These are phyloP conservation scores for Allomyces javanicus DNA, from an alignment of 192 early-diverging fungal species.

Conservation along the genomic window DNA sequence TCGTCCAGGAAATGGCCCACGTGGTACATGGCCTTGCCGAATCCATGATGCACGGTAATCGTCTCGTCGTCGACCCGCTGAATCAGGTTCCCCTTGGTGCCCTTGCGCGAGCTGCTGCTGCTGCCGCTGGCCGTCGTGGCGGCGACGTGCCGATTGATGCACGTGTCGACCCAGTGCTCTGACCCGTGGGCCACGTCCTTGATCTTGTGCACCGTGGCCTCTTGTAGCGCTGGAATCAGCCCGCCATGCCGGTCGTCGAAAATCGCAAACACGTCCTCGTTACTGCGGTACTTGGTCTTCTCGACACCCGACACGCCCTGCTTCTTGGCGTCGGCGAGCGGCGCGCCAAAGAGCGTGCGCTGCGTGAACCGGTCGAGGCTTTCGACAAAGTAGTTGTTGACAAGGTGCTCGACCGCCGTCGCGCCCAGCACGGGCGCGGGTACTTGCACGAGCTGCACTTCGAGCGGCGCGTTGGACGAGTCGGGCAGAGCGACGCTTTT, in stretches of 20 bases:
- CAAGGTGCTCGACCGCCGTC: background rate
- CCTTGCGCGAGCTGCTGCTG: no score
- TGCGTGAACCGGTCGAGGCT: constrained; percentile 57
- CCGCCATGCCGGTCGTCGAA: background rate
- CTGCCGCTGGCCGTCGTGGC: no score
- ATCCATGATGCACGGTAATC: background rate
- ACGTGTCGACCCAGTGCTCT: no score
- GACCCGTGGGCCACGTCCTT: no score
- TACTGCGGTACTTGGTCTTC: background rate
- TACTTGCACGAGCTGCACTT: background rate
- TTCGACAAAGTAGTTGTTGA: constrained; percentile 26
- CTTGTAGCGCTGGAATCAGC: background rate
- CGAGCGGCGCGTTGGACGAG: constrained; percentile 37
- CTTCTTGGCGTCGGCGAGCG: background rate
- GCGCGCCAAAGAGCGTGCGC: constrained; percentile 34
- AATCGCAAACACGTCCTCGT: background rate
- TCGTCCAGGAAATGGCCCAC: background rate
- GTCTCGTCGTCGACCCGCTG: background rate
- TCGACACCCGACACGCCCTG: background rate
- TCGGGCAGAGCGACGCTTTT: constrained; percentile 29
- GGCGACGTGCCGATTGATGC: no score
- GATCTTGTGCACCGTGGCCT: background rate
- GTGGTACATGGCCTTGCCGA: background rate
- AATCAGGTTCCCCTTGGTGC: no score
- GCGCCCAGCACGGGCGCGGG: background rate